Percentiles rank a stretch among this genome's conserved stretches.
Evolutionary conservation across 1,284 basidiomycete genomes (phyloP).

Genomic region (Fomitopsis palustris): DNA sequence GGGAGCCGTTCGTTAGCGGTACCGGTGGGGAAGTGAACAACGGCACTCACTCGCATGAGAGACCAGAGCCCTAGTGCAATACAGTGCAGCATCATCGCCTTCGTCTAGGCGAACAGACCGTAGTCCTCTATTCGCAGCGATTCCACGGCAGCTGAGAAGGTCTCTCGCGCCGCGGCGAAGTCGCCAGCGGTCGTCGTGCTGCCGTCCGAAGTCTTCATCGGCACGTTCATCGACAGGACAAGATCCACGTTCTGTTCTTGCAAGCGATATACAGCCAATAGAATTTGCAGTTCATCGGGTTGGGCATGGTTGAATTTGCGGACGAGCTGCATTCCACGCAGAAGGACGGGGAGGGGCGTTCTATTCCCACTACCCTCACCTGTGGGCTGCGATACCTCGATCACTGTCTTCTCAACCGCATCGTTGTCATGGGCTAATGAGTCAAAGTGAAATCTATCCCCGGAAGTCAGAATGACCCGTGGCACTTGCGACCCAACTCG

Average conservation of each 20-base stretch:
- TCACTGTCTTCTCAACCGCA: constrained; percentile 53
- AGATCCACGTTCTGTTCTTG: constrained; percentile 69
- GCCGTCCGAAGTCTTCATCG: constrained; percentile 44
- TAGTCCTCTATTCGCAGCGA: constrained; percentile 73
- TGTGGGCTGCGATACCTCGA: constrained; percentile 37
- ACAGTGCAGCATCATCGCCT: not conserved
- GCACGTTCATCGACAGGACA: constrained; percentile 80
- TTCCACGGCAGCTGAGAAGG: constrained; percentile 56
- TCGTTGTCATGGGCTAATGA: constrained; percentile 92
- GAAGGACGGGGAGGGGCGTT: constrained; percentile 57
- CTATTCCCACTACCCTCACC: constrained; percentile 27
- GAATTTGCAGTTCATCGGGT: constrained; percentile 70
- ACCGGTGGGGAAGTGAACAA: too few relatives aligned
- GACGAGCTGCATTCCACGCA: constrained; percentile 70
- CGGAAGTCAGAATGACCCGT: not conserved
- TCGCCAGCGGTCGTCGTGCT: constrained; percentile 38
- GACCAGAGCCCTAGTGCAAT: too few relatives aligned
- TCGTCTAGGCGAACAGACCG: constrained; percentile 61
- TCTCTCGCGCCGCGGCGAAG: constrained; percentile 36
- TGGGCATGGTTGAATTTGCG: constrained; percentile 70
- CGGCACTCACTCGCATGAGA: too few relatives aligned
- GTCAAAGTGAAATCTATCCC: constrained; percentile 82
- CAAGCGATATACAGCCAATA: constrained; percentile 80
- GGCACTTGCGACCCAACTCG: constrained; percentile 15
- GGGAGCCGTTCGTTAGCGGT: too few relatives aligned